Base-by-base conservation (phyloP, 495 filamentous ascomycete genomes). In the Cercophora sp. region DNA sequence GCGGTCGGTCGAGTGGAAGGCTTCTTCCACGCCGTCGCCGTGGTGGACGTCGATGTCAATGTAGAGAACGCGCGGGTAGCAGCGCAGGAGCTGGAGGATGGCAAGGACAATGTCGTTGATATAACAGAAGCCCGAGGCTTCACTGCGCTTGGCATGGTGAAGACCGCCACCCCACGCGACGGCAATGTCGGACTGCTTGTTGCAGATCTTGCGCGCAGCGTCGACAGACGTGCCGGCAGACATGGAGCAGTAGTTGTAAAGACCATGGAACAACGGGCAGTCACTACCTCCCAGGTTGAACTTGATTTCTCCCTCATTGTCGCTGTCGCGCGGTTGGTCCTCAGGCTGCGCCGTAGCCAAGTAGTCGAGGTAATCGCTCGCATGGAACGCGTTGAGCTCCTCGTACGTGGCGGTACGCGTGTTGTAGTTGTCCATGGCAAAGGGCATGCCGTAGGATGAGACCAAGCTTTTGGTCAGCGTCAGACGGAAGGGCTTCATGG, bases 11-110 rank as follows among this genome's bases (percentile, higher is more conserved):
- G 91, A 93, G 64, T 94, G 96, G 61, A 98, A 98, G 5, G 93
- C 93, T 63, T 97, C 92, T 68, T 98, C 93, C 19, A 98, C 93
- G 54, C 93, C 93, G 65, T 98, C 93, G 34, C 93, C 93, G 61
- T 98, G 93, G 69, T 98, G 93, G 15, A 98, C 94, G 69, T 98
- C 93, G 59, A 98, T 97, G 66, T 98, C 93, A 56, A 98, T 88
- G 69, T 98, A 98, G 22, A 98, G 80, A 6, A 98, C 93, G 52
- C 93, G 84, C 59, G 91, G 86, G 57, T 96, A 91, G 76, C 87
- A 89, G 48, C 93, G 86, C 18, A 98, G 79, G n/a, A 97, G 82
- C 67, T 98, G 89, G 23, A 98, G 82, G 57, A 98, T 96, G 48
- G 89, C 93, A 15, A 98, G 82, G 46, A 97, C 93, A 51, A 98